Percentiles rank a stretch among this genome's conserved stretches.
These are phyloP conservation scores for Collybia mongolica DNA, from an alignment of 768 basidiomycete species.

Conservation along the genomic window DNA sequence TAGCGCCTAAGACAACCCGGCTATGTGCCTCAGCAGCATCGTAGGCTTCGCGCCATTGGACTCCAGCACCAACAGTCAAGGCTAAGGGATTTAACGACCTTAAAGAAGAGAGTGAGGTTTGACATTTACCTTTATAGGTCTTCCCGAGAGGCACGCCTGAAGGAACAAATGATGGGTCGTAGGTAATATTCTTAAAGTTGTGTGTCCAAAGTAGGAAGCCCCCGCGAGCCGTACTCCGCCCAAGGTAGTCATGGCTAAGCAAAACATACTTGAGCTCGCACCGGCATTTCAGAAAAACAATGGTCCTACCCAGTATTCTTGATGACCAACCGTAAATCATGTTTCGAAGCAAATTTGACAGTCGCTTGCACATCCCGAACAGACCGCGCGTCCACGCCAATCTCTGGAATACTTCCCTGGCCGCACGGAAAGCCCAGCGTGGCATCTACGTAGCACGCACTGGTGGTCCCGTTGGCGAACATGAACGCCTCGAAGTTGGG, in stretches of 20 bases:
- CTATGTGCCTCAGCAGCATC: conserved; percentile 29
- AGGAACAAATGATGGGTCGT: conserved; percentile 23
- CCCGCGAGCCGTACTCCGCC: conserved; percentile 37
- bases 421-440: conserved; percentile 33
- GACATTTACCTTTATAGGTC: conserved; percentile 14
- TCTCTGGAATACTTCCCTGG: conserved; percentile 39
- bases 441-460: conserved; percentile 49
- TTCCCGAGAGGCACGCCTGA: conserved; percentile 22
- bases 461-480: conserved; percentile 43
- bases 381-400: conserved; percentile 36
- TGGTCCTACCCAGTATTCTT: conserved; percentile 28
- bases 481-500: conserved; percentile 24
- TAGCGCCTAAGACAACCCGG: conserved; percentile 42
- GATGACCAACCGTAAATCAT: conserved; percentile 34
- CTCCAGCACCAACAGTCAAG: conserved; percentile 36
- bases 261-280: conserved; percentile 8
- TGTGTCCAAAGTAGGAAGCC: conserved; percentile 40
- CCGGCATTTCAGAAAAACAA: too few species aligned
- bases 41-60: conserved; percentile 45
- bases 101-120: neutral
- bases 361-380: conserved; percentile 36
- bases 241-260: conserved; percentile 39
- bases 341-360: conserved; percentile 31
- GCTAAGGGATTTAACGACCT: conserved; percentile 10
- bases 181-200: conserved; percentile 29